These are phyloP conservation scores for Lotmaria passim DNA, from an alignment of 208 protist species.

Conservation along the genomic window DNA sequence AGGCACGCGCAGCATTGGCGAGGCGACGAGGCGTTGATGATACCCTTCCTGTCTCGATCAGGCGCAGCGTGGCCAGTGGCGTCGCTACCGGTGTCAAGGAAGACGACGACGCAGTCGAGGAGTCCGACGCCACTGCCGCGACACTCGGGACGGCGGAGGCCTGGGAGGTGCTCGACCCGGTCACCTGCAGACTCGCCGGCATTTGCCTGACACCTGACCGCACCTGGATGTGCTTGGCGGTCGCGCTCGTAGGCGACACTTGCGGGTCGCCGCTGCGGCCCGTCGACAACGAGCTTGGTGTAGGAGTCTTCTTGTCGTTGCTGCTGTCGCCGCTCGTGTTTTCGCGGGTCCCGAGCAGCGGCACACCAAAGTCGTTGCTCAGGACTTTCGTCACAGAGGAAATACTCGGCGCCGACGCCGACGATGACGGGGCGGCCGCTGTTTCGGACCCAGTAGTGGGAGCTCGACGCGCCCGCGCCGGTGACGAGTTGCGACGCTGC, in stretches of 20 bases:
- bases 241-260: neutral
- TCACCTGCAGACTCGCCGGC: neutral
- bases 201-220: neutral
- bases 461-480: neutral
- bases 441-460: neutral
- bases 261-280: neutral
- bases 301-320: neutral
- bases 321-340: neutral
- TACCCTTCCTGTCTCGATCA: constrained; percentile 1
- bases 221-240: neutral
- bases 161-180: neutral
- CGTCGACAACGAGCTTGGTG: neutral
- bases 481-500: constrained; percentile 20
- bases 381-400: neutral
- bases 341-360: neutral
- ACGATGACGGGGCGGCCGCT: neutral
- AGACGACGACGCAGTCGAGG: neutral
- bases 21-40: neutral
- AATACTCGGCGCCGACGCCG: neutral
- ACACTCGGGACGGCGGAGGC: neutral
- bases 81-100: neutral
- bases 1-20: neutral
- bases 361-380: neutral
- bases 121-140: neutral
- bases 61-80: constrained; percentile 1